Evolutionary conservation across 805 yeast genomes (phyloP), one percentile per base, ranked within the genome.

Genomic region (Saturnispora kantuleensis): DNA sequence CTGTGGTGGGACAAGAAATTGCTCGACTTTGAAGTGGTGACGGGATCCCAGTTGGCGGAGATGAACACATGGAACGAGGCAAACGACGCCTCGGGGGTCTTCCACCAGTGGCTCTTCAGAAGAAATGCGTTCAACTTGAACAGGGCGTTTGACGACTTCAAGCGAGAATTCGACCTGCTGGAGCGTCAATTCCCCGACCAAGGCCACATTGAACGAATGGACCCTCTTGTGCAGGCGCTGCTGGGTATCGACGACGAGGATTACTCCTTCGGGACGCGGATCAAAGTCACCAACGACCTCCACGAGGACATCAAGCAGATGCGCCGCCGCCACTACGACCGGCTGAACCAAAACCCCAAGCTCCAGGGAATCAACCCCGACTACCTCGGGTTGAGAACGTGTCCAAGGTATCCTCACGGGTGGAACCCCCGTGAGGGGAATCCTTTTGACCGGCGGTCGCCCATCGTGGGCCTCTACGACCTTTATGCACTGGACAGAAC

Each of bases 1-100:
- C 59, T 88, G 50, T 86, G 96, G 95, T 68, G 73, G 43, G 75
- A 75, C 39, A 50, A 61, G 5, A 51, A 59, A 5, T 45, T 69
- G 4, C 16, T 13, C n/a, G 17, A 30, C 10, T 47, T 12, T 41
- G 43, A 47, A 26, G 37, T 39, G 21, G 28, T 21, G 8, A 21
- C 30, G 5, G 33, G 59, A 26, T 61, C 67, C 47, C 51, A 51
- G 15, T 37, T 49, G 10, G 28, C 5, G 31, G 16, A 39, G 50
- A 34, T 48, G 46, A 47, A 41, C 39, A 17, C n/a, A 11, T 38
- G 32, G 16, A 44, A 38, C 18, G 34, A 46, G 26, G 35, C 26
- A 30, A 21, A 28, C 38, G 35, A 12, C 38, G 10, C 6, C 26
- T 2, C 26, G 26, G 26, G 26, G 26, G 8, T 21, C 8, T 5